A percentile compares a stretch with the other conserved stretches of the same genome.
phyloP scores from a whole-genome alignment of 495 filamentous ascomycete species.

The Tuber melanosporum region DNA sequence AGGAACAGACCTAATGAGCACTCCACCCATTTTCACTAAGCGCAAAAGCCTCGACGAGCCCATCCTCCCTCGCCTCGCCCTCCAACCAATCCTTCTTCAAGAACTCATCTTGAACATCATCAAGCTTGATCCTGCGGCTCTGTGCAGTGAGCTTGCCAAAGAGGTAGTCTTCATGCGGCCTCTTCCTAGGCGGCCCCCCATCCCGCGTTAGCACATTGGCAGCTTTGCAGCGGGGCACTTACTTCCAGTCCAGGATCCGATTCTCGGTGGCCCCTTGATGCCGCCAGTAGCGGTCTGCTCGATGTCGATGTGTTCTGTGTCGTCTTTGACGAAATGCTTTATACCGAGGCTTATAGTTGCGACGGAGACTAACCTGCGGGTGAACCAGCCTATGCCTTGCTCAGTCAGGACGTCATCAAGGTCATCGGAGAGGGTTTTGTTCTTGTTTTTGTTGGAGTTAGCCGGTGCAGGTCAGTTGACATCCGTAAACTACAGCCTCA shows the following conservation, averaged over 20 bases:
- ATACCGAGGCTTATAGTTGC: slow-evolving; percentile 67
- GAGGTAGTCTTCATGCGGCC: slow-evolving; percentile 69
- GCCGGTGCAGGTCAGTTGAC: too few species aligned
- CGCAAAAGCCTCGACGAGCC: slow-evolving; percentile 54
- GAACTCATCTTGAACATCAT: slow-evolving; percentile 45
- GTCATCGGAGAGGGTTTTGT: slow-evolving; percentile 68
- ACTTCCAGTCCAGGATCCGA: slow-evolving; percentile 63
- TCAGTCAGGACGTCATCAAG: slow-evolving; percentile 65
- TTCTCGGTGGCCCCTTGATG: slow-evolving; percentile 62
- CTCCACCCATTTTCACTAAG: slow-evolving; percentile 54
- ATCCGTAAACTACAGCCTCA: too few species aligned
- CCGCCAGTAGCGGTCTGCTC: slow-evolving; percentile 70
- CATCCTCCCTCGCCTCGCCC: slow-evolving; percentile 47
- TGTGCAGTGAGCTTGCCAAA: slow-evolving; percentile 68
- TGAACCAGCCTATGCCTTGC: slow-evolving; percentile 78
- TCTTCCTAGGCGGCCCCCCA: slow-evolving; percentile 39
- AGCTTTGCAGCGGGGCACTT: slow-evolving; percentile 4
- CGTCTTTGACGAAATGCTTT: slow-evolving; percentile 54
- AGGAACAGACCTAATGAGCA: slow-evolving; percentile 48
- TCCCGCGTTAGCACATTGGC: background rate
- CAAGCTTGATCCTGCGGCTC: slow-evolving; percentile 49
- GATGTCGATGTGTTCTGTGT: slow-evolving; percentile 68
- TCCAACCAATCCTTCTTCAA: slow-evolving; percentile 50
- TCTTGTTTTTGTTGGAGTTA: slow-evolving; percentile 51
- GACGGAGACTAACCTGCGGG: slow-evolving; percentile 65